These are phyloP conservation scores for Leucosporidium yakuticum DNA, from an alignment of 768 basidiomycete species.

Conservation along the genomic window DNA sequence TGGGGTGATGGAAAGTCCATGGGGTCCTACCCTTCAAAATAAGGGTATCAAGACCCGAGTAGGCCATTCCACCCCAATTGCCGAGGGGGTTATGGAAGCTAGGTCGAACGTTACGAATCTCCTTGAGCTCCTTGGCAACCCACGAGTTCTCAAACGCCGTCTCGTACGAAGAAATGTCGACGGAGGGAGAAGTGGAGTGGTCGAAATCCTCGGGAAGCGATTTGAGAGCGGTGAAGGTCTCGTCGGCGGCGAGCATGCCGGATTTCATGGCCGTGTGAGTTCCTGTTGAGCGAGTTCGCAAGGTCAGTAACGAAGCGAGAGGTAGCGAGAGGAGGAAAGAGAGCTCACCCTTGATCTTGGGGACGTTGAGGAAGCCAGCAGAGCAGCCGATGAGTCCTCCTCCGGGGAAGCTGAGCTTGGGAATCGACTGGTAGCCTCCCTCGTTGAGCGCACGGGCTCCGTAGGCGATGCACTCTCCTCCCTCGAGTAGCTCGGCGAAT, in stretches of 20 bases:
- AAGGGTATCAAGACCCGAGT: constrained; percentile 81
- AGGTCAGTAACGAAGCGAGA: not conserved
- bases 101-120: constrained; percentile 85
- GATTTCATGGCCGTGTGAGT: constrained; percentile 99
- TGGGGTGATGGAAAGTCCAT: constrained; percentile 74
- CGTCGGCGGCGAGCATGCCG: constrained; percentile 92
- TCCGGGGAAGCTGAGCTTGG: constrained; percentile 80
- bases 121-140: constrained; percentile 76
- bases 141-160: constrained; percentile 64
- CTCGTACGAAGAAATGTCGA: constrained; percentile 71
- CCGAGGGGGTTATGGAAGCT: constrained; percentile 75
- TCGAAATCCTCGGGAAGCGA: constrained; percentile 35
- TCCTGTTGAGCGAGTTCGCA: constrained; percentile 1
- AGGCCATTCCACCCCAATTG: constrained; percentile 76
- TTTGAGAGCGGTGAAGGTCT: constrained; percentile 62
- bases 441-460: constrained; percentile 86
- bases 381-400: constrained; percentile 92
- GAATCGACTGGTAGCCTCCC: constrained; percentile 87
- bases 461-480: constrained; percentile 75
- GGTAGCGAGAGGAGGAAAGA: too few relatives aligned
- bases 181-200: constrained; percentile 38
- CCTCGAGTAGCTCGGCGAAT: constrained; percentile 71
- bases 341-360: constrained; percentile 80
- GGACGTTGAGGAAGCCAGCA: constrained; percentile 90
- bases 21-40: constrained; percentile 77